Conservation (phyloP, 129 eudicot species). For the Kitagawia praeruptora region DNA sequence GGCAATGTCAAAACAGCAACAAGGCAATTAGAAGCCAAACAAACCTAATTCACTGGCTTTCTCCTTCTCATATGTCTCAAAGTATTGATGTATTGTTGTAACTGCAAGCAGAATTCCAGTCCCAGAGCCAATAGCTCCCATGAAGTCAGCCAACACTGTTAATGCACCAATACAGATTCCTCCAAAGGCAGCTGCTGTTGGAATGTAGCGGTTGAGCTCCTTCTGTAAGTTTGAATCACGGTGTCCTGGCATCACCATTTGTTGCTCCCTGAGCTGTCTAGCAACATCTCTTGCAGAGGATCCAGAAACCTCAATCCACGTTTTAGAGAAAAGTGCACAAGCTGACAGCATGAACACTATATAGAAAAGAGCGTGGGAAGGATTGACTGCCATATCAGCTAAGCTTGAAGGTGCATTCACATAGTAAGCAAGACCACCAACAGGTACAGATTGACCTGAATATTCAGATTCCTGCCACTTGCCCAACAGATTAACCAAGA, state of each 20-base stretch:
- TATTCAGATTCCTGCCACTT: conserved; percentile 94
- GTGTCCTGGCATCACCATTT: conserved; percentile 99
- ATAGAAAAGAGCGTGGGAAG: conserved; percentile 83
- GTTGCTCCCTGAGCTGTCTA: conserved; percentile 93
- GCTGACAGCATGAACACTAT: conserved; percentile 85
- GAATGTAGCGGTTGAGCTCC: conserved; percentile 91
- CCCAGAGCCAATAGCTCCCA: conserved; percentile 99
- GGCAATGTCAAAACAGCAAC: too few relatives aligned
- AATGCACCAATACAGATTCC: conserved; percentile 94
- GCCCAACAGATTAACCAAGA: conserved; percentile 83
- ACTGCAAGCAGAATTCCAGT: conserved; percentile 90
- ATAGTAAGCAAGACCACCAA: conserved; percentile 92
- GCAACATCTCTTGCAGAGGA: conserved; percentile 91
- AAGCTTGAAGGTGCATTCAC: conserved; percentile 90
- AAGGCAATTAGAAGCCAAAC: conserved; percentile 56
- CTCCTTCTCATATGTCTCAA: conserved; percentile 98
- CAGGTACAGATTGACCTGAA: conserved; percentile 76
- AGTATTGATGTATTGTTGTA: conserved; percentile 85
- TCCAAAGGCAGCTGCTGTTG: conserved; percentile 96
- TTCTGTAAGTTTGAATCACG: conserved; percentile 84
- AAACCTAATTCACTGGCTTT: conserved; percentile 88
- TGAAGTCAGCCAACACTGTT: conserved; percentile 91
- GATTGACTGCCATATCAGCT: conserved; percentile 90
- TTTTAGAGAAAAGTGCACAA: conserved; percentile 77
- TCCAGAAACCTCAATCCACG: conserved; percentile 97